Evolutionary conservation across 371 early-diverging fungal genomes (phyloP).

Genomic region (Basidiobolus heterosporus): DNA sequence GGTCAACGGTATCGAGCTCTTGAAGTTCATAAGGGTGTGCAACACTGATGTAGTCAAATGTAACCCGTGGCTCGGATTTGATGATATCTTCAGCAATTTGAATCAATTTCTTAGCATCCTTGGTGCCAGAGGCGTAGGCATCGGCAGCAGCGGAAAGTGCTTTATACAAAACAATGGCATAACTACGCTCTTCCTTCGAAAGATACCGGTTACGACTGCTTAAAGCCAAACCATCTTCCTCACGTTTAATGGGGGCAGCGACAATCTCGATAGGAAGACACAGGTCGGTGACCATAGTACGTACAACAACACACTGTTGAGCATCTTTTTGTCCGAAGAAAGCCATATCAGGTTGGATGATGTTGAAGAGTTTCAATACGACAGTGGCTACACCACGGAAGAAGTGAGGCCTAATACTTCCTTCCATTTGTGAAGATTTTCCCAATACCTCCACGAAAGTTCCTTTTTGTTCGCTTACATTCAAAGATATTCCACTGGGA

Average conservation of each 20-base stretch:
- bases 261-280: slow-evolving; percentile 58
- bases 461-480: slow-evolving; percentile 59
- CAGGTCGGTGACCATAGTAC: slow-evolving; percentile 65
- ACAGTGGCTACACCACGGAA: slow-evolving; percentile 95
- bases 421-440: slow-evolving; percentile 79
- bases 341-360: slow-evolving; percentile 65
- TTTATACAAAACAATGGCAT: slow-evolving; percentile 61
- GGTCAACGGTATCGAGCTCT: slow-evolving; percentile 31
- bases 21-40: slow-evolving; percentile 50
- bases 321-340: slow-evolving; percentile 95
- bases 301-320: slow-evolving; percentile 84
- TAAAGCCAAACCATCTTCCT: slow-evolving; percentile 77
- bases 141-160: slow-evolving; percentile 39
- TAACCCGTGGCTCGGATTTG: slow-evolving; percentile 21
- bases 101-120: slow-evolving; percentile 28
- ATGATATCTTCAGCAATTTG: slow-evolving; percentile 20
- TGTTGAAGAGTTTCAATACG: slow-evolving; percentile 83
- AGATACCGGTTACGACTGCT: slow-evolving; percentile 80
- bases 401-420: slow-evolving; percentile 81
- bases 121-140: slow-evolving; percentile 25
- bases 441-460: slow-evolving; percentile 86
- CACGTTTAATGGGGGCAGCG: slow-evolving; percentile 63
- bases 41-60: slow-evolving; percentile 73
- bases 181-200: slow-evolving; percentile 40
- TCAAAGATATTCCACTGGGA: slow-evolving; percentile 69